Base-by-base conservation (phyloP, 2,329 filamentous ascomycete genomes). In the Curvularia lunata region DNA sequence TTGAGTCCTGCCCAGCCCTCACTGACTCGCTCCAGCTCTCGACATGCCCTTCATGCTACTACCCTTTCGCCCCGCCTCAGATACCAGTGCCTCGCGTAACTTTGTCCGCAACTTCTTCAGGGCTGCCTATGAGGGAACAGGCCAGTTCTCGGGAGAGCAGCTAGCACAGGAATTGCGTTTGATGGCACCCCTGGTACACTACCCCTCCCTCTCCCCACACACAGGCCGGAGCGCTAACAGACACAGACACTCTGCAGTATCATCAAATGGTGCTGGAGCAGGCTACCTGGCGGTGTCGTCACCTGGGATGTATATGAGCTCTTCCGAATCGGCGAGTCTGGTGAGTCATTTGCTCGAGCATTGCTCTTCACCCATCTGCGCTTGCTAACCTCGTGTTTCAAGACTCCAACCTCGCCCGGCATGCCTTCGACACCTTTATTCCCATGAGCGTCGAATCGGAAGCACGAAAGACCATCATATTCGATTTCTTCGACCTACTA, bases 241-340 rank as follows among this genome's bases (percentile, higher is more conserved):
- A 45, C 43, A 51, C 56, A 97, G 92, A 92, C 96, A 55, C 85
- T 99, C 52, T 93, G 92, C 64, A 95, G 93, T 69, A 92, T 97
- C 41, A 84, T 95, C 64, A 99, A 98, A 82, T 99, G 95, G 95
- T 98, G 94, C 78, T 99, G 95, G 95, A 93, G 91, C 75, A 87
- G 95, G 79, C 82, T 99, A 49, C 87, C 90, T 41, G 92, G 92
- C 58, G 95, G 95, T 71, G 88, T 99, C 13, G 93, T 99, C 34
- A 92, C 92, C 56, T 98, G 95, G 95, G 92, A 97, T 71, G 92
- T 92, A 41, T 99, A 99, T 74, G 93, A 98, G 75, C 85, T 96
- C 21, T 99, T 99, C 83, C 92, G 91, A 71, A 89, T 96, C 65
- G 95, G 95, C 74, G 95, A 99, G 80, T 86, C 90, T 82, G 92